Base-by-base conservation (phyloP, 176 grass and related monocot species). In the Zoysia pacifica region DNA sequence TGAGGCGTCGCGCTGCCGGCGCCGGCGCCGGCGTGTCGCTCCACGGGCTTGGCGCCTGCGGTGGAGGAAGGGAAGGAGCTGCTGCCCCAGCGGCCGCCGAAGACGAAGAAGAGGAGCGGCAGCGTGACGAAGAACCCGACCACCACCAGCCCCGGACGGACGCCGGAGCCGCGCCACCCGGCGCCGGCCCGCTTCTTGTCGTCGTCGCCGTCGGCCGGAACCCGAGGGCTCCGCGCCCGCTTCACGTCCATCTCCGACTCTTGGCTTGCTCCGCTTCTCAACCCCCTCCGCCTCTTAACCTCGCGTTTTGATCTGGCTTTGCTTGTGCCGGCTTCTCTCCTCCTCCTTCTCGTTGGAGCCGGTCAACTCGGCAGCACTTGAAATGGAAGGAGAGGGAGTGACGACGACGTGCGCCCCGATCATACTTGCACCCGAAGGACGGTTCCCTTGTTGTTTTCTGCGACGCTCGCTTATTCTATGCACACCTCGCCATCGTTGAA, bases 71-170 rank as follows among this genome's bases (percentile, higher is more conserved):
- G 3, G n/a, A 60, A 40, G 44, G 77, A 58, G 28, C 46, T 2
- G 10, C 77, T 67, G 16, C 16, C 51, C 89, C 77, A 69, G 1
- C 86, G 63, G 69, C 89, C 81, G 51, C 84, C 87, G 63, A 91
- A 76, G 49, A 80, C 73, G 87, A 89, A 69, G 4, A 82, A 70
- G 38, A 94, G 82, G 76, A 88, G 44, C 5, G 86, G 67, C 64
- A 94, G 46, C 10, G 92, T 89, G 69, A 91, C 8, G 77, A 94
- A 82, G 75, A 94, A 91, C 16, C 81, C 89, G 61, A 94, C 49
- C 48, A 91, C 63, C 69, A 89, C 89, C 84, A 94, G 64, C 41
- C 89, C 75, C 66, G 86, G 87, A 65, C 81, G 81, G 61, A 91
- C 71, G 42, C 69, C 85, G 49, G 51, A 46, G 77, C 89, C 65